phyloP scores from a whole-genome alignment of 2,329 filamentous ascomycete genomes.

The Fonsecaea erecta region DNA sequence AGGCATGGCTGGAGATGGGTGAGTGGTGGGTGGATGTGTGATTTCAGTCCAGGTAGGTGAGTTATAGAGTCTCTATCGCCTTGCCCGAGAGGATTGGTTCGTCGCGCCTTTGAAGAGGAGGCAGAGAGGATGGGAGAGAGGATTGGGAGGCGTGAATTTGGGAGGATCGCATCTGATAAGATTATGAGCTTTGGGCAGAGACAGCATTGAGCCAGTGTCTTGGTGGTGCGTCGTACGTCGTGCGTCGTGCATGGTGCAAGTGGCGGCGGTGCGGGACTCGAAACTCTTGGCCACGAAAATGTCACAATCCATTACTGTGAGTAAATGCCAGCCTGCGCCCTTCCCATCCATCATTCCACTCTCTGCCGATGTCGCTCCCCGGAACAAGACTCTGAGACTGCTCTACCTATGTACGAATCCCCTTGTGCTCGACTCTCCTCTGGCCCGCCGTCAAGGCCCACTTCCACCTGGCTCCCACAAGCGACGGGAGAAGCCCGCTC shows the following conservation, averaged over 20 bases:
- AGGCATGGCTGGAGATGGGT: conserved; percentile 57
- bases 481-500: conserved; percentile 6
- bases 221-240: background rate
- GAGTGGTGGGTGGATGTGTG: too few species aligned
- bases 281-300: background rate
- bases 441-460: background rate
- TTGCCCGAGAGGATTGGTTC: background rate
- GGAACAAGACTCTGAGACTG: too few species aligned
- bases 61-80: background rate
- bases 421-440: background rate
- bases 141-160: background rate
- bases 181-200: background rate
- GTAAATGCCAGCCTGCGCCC: background rate
- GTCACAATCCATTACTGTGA: too few species aligned
- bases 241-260: background rate
- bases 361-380: conserved; percentile 20
- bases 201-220: background rate
- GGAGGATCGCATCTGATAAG: background rate
- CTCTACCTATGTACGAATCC: background rate
- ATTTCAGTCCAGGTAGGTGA: background rate
- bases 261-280: background rate
- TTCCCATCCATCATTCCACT: conserved; percentile 1
- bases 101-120: too few species aligned
- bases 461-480: too few species aligned
- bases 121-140: conserved; percentile 3